Evolutionary conservation across 2,329 filamentous ascomycete species (phyloP).

Genomic region (Chrysoporthe austroafricana): DNA sequence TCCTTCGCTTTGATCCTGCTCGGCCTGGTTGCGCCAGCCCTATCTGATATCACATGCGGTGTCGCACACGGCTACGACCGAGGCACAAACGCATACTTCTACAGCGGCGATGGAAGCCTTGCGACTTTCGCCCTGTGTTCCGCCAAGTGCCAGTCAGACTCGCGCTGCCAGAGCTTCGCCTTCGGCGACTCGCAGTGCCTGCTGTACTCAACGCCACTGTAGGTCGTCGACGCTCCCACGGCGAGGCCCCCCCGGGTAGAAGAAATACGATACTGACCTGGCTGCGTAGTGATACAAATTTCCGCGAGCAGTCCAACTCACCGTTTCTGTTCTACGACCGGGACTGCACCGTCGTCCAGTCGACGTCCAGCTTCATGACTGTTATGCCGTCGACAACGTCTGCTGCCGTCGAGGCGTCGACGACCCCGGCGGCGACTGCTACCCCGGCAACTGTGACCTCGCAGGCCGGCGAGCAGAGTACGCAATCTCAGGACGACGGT

Average conservation of each 20-base stretch:
- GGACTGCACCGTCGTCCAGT: slow-evolving; percentile 22
- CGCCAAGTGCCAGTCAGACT: slow-evolving; percentile 16
- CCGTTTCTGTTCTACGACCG: slow-evolving; percentile 29
- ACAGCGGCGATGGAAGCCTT: slow-evolving; percentile 26
- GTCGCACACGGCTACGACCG: slow-evolving; percentile 25
- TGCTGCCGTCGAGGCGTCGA: slow-evolving; percentile 1
- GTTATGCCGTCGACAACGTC: slow-evolving; percentile 6
- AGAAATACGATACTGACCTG: not conserved
- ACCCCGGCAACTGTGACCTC: not conserved
- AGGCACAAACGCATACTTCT: slow-evolving; percentile 26
- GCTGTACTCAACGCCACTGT: slow-evolving; percentile 24
- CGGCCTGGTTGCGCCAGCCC: slow-evolving; percentile 26
- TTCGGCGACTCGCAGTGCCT: slow-evolving; percentile 19
- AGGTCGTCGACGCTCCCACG: not conserved
- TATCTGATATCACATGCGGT: slow-evolving; percentile 21
- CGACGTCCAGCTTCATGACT: slow-evolving; percentile 24
- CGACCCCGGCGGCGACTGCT: not conserved
- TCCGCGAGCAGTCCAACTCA: slow-evolving; percentile 24
- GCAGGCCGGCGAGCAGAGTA: not conserved
- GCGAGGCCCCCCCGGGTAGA: too few species aligned
- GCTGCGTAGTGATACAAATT: slow-evolving; percentile 19
- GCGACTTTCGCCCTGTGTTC: slow-evolving; percentile 22
- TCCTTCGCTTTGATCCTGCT: not conserved
- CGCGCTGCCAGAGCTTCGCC: slow-evolving; percentile 25
- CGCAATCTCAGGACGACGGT: not conserved